Conservation (phyloP, 768 basidiomycete genomes). For the Tulasnella sp. region DNA sequence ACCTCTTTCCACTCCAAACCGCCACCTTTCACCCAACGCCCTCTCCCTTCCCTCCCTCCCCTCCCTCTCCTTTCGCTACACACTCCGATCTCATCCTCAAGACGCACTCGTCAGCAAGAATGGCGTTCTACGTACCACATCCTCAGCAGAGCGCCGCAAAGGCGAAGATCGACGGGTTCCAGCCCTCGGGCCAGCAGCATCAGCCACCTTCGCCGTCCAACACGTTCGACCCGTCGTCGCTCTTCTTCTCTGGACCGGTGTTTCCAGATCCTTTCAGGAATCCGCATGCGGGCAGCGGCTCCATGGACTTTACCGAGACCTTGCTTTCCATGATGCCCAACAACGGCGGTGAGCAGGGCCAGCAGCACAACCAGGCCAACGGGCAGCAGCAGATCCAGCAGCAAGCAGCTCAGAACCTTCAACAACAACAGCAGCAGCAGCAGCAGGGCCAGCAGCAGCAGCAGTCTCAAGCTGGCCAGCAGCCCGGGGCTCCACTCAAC, state of each 20-base stretch:
- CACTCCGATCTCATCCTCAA: not conserved
- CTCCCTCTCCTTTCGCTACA: slow-evolving; percentile 12
- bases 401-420: slow-evolving; percentile 36
- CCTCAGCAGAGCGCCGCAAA: slow-evolving; percentile 47
- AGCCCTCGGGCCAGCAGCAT: slow-evolving; percentile 53
- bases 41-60: not conserved
- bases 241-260: slow-evolving; percentile 45
- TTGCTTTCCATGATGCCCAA: slow-evolving; percentile 42
- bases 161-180: slow-evolving; percentile 75
- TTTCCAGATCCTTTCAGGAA: slow-evolving; percentile 61
- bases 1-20: not conserved
- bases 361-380: slow-evolving; percentile 30
- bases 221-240: slow-evolving; percentile 39
- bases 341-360: slow-evolving; percentile 59
- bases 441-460: slow-evolving; percentile 32
- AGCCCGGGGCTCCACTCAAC: slow-evolving; percentile 47
- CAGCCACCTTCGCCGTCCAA: slow-evolving; percentile 43
- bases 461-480: slow-evolving; percentile 42
- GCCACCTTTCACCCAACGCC: not conserved
- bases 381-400: slow-evolving; percentile 36
- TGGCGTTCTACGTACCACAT: slow-evolving; percentile 36
- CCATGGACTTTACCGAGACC: slow-evolving; percentile 34
- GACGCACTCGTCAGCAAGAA: not conserved
- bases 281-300: slow-evolving; percentile 45
- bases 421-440: slow-evolving; percentile 36